Base-by-base conservation (phyloP, 1,139 yeast genomes). In the Hemisphaericaspora xylanilytica region DNA sequence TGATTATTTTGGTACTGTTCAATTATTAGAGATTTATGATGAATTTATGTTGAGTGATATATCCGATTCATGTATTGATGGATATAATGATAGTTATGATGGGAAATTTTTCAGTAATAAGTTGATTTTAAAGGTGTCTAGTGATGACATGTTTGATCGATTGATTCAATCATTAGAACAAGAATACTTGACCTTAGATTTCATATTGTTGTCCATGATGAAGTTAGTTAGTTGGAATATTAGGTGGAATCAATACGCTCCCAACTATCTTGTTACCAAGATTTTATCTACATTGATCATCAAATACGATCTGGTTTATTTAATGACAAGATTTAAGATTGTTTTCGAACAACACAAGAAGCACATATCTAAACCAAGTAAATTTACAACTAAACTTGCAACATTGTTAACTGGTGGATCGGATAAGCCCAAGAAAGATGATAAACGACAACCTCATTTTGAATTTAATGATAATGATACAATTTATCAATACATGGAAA, bases 241-340 rank as follows among this genome's bases (percentile, higher is more conserved):
- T 25, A 55, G 75, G 29, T 70, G 76, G 76, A 68, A 69, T 48
- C 66, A 67, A 44, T 63, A 59, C 42, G 44, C 57, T 25, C 73
- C 74, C 1, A 58, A 56, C 37, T 53, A 63, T 42, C 49, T 67
- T 41, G 53, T 67, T 13, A 48, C 52, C 13, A 59, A 58, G 36
- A 52, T 65, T 6, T 45, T 70, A 27, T 48, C 50, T 20, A 65
- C 64, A 41, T 50, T 70, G 27, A 53, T 63, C 25, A 39, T 52
- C 9, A 54, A 60, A 40, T 58, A 63, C 46, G 73, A 70, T 33
- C 52, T 55, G 40, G 58, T 66, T 10, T 65, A 47, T 39, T 52
- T 70, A 10, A 52, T 63, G 25, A 56, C 70, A 9, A 56, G 56
- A 33, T 45, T 66, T 26, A 58, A 61, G 39, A 59, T 70, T 12